Percentiles rank a stretch among this genome's conserved stretches.
Evolutionary conservation across 805 yeast species (phyloP).

Genomic region (Yarrowia sp.): DNA sequence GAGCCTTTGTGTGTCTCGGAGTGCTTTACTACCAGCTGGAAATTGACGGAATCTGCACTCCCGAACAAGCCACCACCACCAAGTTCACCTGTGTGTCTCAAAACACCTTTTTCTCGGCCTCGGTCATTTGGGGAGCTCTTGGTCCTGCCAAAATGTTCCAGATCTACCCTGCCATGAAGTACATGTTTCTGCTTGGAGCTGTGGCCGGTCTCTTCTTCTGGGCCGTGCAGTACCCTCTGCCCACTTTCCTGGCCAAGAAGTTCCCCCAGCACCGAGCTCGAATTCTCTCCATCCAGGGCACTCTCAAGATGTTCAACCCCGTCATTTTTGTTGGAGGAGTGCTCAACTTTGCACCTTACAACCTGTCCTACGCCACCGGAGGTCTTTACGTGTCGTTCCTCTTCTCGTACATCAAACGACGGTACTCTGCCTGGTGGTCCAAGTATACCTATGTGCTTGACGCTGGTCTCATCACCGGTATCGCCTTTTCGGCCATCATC

Average conservation of each 20-base stretch:
- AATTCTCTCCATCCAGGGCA: constrained; percentile 27
- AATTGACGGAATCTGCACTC: constrained; percentile 35
- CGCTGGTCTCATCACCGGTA: constrained; percentile 49
- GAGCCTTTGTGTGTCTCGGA: constrained; percentile 35
- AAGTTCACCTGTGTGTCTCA: constrained; percentile 41
- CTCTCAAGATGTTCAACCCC: constrained; percentile 41
- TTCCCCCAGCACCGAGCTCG: constrained; percentile 24
- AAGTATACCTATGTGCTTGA: constrained; percentile 50
- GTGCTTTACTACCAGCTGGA: constrained; percentile 38
- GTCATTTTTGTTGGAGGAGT: constrained; percentile 48
- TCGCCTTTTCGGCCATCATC: constrained; percentile 47
- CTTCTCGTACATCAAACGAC: constrained; percentile 47
- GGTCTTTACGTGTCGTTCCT: constrained; percentile 43
- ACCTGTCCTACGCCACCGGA: constrained; percentile 44
- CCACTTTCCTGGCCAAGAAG: constrained; percentile 29
- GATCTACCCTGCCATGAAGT: constrained; percentile 45
- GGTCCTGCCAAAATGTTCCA: constrained; percentile 45
- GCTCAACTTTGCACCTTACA: constrained; percentile 43
- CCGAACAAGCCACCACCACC: constrained; percentile 31
- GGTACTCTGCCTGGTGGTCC: constrained; percentile 51
- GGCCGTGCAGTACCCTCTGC: constrained; percentile 34
- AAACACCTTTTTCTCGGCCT: constrained; percentile 48
- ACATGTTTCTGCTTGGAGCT: constrained; percentile 47
- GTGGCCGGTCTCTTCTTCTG: constrained; percentile 33
- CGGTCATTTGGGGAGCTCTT: constrained; percentile 44